These are phyloP conservation scores for Penicillium sp. DNA, from an alignment of 2,329 filamentous ascomycete species.

Conservation along the genomic window DNA sequence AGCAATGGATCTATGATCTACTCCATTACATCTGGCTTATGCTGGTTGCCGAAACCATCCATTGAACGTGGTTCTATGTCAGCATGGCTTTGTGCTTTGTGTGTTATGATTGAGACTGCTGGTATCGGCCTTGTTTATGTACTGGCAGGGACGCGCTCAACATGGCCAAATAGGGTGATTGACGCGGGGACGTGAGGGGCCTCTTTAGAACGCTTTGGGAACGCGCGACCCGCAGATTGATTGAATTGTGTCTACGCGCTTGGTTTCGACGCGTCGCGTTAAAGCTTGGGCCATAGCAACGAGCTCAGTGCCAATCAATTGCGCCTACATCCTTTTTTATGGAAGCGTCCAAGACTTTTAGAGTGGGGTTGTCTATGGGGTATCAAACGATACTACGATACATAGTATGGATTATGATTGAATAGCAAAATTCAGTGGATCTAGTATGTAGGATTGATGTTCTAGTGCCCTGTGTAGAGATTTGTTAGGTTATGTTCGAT, in stretches of 20 bases:
- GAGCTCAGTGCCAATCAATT: constrained; percentile 15
- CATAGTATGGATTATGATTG: not conserved
- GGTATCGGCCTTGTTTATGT: not conserved
- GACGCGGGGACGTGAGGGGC: constrained; percentile 6
- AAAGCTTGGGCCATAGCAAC: constrained; percentile 20
- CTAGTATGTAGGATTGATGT: too few species aligned
- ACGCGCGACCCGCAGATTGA: constrained; percentile 5
- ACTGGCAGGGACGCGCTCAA: constrained; percentile 5
- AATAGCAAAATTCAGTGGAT: not conserved
- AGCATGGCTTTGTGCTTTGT: constrained; percentile 14
- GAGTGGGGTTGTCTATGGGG: not conserved
- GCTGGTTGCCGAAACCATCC: constrained; percentile 2
- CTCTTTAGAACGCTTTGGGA: not conserved
- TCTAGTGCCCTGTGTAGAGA: not conserved
- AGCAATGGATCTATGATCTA: not conserved
- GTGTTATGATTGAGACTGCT: constrained; percentile 4
- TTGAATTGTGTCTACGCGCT: constrained; percentile 13
- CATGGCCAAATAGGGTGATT: not conserved
- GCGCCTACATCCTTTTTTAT: not conserved
- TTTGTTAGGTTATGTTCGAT: constrained; percentile 1
- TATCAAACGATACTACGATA: not conserved
- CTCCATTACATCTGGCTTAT: not conserved
- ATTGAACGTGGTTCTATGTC: not conserved
- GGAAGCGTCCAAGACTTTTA: constrained; percentile 1
- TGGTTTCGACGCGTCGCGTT: constrained; percentile 15